phyloP scores from a whole-genome alignment of 2,329 filamentous ascomycete genomes.

The Aureobasidium sp. region DNA sequence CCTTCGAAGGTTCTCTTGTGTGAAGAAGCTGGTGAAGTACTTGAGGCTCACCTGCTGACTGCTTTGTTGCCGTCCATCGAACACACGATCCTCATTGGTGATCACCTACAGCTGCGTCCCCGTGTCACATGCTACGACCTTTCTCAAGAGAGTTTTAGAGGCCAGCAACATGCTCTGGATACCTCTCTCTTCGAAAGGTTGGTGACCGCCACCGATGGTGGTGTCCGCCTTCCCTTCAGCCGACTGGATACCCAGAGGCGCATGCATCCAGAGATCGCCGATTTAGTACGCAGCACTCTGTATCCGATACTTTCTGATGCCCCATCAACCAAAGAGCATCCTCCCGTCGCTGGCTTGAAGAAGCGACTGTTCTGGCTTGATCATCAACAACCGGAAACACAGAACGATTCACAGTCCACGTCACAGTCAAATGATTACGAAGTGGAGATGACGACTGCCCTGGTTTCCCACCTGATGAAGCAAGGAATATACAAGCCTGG shows the following conservation, averaged over 20 bases:
- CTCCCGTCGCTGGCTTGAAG: conserved; percentile 60
- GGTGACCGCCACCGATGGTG: conserved; percentile 32
- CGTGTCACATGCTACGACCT: conserved; percentile 58
- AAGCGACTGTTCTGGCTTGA: conserved; percentile 68
- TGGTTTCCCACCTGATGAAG: conserved; percentile 71
- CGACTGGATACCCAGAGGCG: conserved; percentile 66
- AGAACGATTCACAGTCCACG: conserved; percentile 35
- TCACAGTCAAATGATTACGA: conserved; percentile 67
- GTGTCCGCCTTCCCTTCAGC: conserved; percentile 38
- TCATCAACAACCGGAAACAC: conserved; percentile 57
- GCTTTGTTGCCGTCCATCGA: conserved; percentile 65
- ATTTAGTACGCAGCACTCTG: conserved; percentile 62
- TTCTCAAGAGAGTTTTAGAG: conserved; percentile 54
- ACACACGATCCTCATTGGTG: conserved; percentile 69
- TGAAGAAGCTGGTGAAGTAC: conserved; percentile 74
- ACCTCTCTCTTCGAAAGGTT: conserved; percentile 69
- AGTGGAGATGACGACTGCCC: conserved; percentile 65
- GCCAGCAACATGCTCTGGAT: conserved; percentile 61
- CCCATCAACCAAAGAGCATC: conserved; percentile 44
- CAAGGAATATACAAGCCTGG: conserved; percentile 67
- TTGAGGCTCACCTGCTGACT: conserved; percentile 68
- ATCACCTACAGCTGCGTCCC: conserved; percentile 67
- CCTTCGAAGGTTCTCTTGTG: conserved; percentile 66
- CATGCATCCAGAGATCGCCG: conserved; percentile 70
- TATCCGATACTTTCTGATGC: conserved; percentile 64